Percentiles rank a stretch among this genome's conserved stretches.
These are phyloP conservation scores for Rhizophagus prolifer DNA, from an alignment of 192 early-diverging fungal species.

Conservation along the genomic window DNA sequence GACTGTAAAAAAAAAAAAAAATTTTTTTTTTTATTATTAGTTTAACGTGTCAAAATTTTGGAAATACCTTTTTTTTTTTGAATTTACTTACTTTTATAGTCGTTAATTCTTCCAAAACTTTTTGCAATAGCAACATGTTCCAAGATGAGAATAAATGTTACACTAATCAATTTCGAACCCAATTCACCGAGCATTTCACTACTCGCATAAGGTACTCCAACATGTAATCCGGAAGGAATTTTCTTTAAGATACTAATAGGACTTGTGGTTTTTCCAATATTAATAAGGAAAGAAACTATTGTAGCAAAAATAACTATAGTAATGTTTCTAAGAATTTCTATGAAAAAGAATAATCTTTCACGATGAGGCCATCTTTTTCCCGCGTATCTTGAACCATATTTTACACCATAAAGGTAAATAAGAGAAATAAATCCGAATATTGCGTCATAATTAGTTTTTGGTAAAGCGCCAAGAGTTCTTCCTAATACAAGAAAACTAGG, in stretches of 20 bases:
- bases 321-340: constrained; percentile 71
- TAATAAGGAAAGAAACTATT: constrained; percentile 66
- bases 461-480: constrained; percentile 53
- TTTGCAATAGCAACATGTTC: constrained; percentile 91
- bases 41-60: no score
- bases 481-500: constrained; percentile 75
- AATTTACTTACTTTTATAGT: constrained; percentile 69
- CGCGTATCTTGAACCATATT: constrained; percentile 35
- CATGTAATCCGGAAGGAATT: constrained; percentile 75
- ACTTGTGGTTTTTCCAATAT: constrained; percentile 39
- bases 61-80: no score
- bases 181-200: not conserved
- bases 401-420: constrained; percentile 40
- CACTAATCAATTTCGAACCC: constrained; percentile 38
- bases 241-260: constrained; percentile 66
- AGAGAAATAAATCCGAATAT: constrained; percentile 60
- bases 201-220: constrained; percentile 48
- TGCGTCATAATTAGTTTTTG: constrained; percentile 53
- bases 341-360: constrained; percentile 55
- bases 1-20: constrained; percentile 28
- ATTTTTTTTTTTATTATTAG: not conserved
- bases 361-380: constrained; percentile 48
- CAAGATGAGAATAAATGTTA: constrained; percentile 76
- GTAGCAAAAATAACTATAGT: constrained; percentile 77
- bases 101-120: constrained; percentile 81